phyloP scores from a whole-genome alignment of 2,329 filamentous ascomycete species.

The Capronia americana region DNA sequence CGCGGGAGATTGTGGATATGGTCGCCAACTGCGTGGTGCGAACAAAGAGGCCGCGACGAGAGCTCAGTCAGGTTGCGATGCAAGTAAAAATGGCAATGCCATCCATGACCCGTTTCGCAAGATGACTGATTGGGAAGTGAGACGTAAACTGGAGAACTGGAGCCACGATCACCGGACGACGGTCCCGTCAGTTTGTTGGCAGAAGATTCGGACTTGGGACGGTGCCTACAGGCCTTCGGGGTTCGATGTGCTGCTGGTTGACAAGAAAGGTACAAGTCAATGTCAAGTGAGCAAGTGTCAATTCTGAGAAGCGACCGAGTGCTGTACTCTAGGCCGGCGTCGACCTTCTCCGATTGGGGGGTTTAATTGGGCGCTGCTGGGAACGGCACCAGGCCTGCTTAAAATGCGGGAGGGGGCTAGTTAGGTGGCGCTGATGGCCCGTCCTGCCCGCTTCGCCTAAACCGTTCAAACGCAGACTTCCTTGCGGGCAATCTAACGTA shows the following conservation, averaged over 20 bases:
- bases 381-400: conserved; percentile 3
- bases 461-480: background rate
- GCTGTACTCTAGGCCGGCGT: background rate
- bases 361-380: conserved; percentile 12
- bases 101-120: conserved; percentile 10
- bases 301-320: background rate
- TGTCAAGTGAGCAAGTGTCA: background rate
- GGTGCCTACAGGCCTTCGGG: background rate
- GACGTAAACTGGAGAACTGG: background rate
- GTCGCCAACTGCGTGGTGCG: background rate
- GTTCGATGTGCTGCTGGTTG: background rate
- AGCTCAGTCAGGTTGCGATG: conserved; percentile 7
- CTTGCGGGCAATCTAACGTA: conserved; percentile 21
- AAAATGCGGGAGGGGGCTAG: background rate
- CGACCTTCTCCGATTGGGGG: background rate
- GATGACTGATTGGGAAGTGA: background rate
- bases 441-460: background rate
- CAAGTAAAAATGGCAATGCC: background rate
- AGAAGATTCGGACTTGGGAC: background rate
- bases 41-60: background rate
- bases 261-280: background rate
- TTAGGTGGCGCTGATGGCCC: background rate
- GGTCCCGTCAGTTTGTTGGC: background rate
- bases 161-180: background rate
- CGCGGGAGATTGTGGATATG: background rate